Percentiles rank a stretch among this genome's conserved stretches.
These are phyloP conservation scores for Atkinsonella hypoxylon DNA, from an alignment of 2,329 filamentous ascomycete species.

Conservation along the genomic window DNA sequence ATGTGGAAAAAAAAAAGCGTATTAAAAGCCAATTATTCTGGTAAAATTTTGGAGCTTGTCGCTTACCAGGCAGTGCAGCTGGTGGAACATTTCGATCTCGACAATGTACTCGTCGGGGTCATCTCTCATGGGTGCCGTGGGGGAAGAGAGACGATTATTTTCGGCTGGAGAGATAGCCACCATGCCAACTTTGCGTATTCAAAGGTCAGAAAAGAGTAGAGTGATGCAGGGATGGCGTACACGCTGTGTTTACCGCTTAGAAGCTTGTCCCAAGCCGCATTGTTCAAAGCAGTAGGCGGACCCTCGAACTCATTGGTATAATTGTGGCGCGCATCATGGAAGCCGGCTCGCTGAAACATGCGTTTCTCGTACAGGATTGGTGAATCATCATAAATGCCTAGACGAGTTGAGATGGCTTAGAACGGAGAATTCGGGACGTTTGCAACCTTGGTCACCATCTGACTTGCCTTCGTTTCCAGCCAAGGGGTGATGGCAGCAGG, in stretches of 20 bases:
- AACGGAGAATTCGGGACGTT: too few relatives aligned
- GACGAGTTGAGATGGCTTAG: too few relatives aligned
- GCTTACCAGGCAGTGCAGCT: conserved; percentile 3
- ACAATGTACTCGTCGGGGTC: not conserved
- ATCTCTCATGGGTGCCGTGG: not conserved
- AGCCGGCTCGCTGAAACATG: not conserved
- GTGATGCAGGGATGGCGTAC: too few relatives aligned
- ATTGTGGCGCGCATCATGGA: not conserved
- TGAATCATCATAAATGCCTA: not conserved
- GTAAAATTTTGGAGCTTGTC: too few relatives aligned
- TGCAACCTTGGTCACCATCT: too few relatives aligned
- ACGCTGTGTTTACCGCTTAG: not conserved
- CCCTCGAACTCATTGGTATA: not conserved
- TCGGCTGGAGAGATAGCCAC: not conserved
- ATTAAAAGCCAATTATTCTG: too few relatives aligned
- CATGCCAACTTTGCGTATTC: not conserved
- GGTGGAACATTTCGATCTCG: conserved; percentile 4
- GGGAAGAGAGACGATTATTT: not conserved
- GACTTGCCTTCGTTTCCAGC: not conserved
- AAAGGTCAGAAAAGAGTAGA: too few relatives aligned
- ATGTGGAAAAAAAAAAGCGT: too few relatives aligned
- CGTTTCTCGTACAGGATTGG: not conserved
- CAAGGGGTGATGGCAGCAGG: too few relatives aligned
- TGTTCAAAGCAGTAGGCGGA: not conserved
- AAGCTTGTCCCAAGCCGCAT: not conserved